Evolutionary conservation across 768 basidiomycete genomes (phyloP).

Genomic region (Tylopilus vinaceipallidus): DNA sequence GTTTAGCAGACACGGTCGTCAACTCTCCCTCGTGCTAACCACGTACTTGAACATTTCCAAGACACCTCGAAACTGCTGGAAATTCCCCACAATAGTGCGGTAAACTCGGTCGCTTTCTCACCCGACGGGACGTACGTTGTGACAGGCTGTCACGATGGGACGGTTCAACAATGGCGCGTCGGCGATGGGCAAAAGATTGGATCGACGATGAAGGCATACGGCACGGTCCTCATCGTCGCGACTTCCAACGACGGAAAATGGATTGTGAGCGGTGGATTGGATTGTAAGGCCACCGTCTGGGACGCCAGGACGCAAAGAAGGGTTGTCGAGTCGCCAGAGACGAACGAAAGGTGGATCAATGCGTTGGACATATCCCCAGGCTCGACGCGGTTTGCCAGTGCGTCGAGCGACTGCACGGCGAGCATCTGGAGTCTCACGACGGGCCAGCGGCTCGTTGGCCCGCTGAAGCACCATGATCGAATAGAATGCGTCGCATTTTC

Average conservation of each 20-base stretch:
- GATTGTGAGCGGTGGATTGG: conserved; percentile 14
- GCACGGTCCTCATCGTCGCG: conserved; percentile 8
- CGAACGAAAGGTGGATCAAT: conserved; percentile 2
- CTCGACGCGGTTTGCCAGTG: conserved; percentile 16
- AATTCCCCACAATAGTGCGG: background rate
- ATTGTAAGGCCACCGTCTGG: conserved; percentile 10
- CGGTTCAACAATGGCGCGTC: conserved; percentile 12
- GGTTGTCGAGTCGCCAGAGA: background rate
- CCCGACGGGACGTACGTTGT: conserved; percentile 12
- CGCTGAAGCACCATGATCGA: conserved; percentile 7
- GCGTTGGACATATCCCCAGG: conserved; percentile 15
- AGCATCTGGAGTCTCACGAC: conserved; percentile 13
- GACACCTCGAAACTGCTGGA: conserved; percentile 7
- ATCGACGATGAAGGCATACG: conserved; percentile 6
- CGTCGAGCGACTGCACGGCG: conserved; percentile 1
- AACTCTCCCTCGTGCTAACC: too few relatives aligned
- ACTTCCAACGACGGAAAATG: conserved; percentile 16
- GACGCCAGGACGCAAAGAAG: conserved; percentile 5
- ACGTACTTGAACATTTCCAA: background rate
- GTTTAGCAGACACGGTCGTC: too few relatives aligned
- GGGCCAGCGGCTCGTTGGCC: conserved; percentile 13
- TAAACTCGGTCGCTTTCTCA: conserved; percentile 16
- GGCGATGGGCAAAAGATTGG: conserved; percentile 8
- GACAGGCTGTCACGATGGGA: conserved; percentile 12
- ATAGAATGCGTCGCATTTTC: conserved; percentile 17